Evolutionary conservation across 352 stramenopile species (phyloP), one percentile per base, ranked within the genome.

Genomic region (Globisporangium splendens): DNA sequence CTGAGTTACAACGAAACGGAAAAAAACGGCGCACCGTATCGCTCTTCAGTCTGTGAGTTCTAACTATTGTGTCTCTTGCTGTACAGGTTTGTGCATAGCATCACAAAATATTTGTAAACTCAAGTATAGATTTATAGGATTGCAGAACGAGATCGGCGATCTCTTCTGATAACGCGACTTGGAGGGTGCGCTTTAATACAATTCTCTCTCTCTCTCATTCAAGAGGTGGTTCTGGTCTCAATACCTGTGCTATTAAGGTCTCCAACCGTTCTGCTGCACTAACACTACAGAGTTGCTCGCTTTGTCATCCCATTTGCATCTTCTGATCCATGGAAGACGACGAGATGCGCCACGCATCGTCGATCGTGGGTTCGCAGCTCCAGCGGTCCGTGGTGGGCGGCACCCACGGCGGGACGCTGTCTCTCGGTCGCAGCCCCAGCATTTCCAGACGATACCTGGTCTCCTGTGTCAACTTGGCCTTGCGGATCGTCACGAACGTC

Each of bases 381-480:
- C 60, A 66, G 46, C 60, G 60, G 5, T 42, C 53, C 0, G 28
- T 22, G 3, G n/a, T 46, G 7, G 18, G 24, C 22, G 46, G 52
- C 2, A 56, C n/a, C 59, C 59, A 61, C 11, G 59, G 59, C 10
- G 60, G 60, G 3, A 66, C 47, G 22, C 60, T 61, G 43, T 66
- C 60, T 21, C 61, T 41, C 28, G 52, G 41, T 22, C 51, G 21
- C n/a, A 66, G 53, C 11, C 53, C 60, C 5, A 61, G 12, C 15
- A 46, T 56, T 33, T 54, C 12, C 12, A 66, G 49, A 2, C 53
- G 28, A 15, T 31, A 15, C 4, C n/a, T 51, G 15, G 31, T 46
- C 8, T 61, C 52, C 20, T 33, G n/a, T 8, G 28, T 33, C 17
- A 66, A 28, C 13, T 42, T 8, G 0, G 60, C 47, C 18, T 61